These are phyloP conservation scores for Fulvia fulva DNA, from an alignment of 2,329 filamentous ascomycete species.

Conservation along the genomic window DNA sequence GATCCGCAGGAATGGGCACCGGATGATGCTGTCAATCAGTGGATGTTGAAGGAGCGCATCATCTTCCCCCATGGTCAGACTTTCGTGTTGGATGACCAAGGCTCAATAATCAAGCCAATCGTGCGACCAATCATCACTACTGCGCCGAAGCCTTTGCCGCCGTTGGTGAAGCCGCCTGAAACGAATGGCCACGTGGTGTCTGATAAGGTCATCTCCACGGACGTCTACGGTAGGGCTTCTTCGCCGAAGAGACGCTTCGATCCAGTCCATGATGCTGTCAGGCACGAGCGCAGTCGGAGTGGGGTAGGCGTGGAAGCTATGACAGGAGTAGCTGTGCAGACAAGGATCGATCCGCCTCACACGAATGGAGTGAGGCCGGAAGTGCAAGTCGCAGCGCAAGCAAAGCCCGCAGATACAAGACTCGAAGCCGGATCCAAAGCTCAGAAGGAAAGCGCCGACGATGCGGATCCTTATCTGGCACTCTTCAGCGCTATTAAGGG, in stretches of 20 bases:
- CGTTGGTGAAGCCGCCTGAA: not conserved
- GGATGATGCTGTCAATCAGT: conserved; percentile 35
- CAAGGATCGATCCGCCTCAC: not conserved
- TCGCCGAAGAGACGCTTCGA: not conserved
- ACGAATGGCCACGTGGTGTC: not conserved
- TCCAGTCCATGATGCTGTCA: not conserved
- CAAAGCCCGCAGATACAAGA: not conserved
- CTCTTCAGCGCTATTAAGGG: conserved; percentile 2
- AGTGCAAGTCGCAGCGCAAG: not conserved
- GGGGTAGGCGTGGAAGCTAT: not conserved
- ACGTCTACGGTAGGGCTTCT: not conserved
- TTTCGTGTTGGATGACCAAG: not conserved
- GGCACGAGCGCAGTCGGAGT: not conserved
- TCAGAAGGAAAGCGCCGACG: not conserved
- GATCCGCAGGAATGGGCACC: conserved; percentile 35
- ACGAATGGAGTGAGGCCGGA: not conserved
- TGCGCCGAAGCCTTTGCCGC: not conserved
- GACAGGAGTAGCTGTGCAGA: not conserved
- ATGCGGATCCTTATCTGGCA: conserved; percentile 2
- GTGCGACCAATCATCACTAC: not conserved
- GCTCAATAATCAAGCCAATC: not conserved
- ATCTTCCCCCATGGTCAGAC: not conserved
- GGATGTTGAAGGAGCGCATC: conserved; percentile 27
- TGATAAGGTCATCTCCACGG: not conserved
- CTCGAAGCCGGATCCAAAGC: too few species aligned